Conservation (phyloP, 2,329 filamentous ascomycete species). For the Helotiales sp. region DNA sequence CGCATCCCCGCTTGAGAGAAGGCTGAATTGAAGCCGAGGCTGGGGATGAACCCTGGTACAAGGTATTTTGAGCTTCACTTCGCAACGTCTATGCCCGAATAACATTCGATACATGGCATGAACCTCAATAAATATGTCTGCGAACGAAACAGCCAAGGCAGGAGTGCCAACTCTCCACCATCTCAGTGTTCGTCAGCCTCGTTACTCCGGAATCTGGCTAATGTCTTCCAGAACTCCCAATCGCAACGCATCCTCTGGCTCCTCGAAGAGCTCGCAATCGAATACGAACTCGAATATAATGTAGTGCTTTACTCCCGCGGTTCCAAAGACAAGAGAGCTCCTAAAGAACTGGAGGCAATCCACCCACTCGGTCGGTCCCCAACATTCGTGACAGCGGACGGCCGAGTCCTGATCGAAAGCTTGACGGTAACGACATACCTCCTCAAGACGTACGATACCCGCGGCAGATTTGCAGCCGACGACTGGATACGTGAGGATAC, state of each 20-base stretch:
- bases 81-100: neutral
- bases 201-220: neutral
- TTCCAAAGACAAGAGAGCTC: conserved; percentile 65
- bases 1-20: neutral
- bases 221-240: conserved; percentile 61
- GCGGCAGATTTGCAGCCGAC: conserved; percentile 35
- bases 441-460: conserved; percentile 42
- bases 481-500: conserved; percentile 42
- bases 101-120: neutral
- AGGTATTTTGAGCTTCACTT: neutral
- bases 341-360: conserved; percentile 69
- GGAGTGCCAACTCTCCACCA: conserved; percentile 38
- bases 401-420: conserved; percentile 41
- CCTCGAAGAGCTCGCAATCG: conserved; percentile 70
- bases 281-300: conserved; percentile 79
- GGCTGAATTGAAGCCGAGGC: conserved; percentile 3
- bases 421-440: conserved; percentile 43
- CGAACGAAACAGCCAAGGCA: conserved; percentile 9
- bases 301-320: conserved; percentile 67
- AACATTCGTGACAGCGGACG: conserved; percentile 55
- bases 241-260: conserved; percentile 73
- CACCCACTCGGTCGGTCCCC: conserved; percentile 88
- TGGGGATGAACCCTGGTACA: no score
- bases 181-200: conserved; percentile 31
- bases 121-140: conserved; percentile 6